Evolutionary conservation across 257 asterid species (phyloP).

Genomic region (Paulownia fortunei): DNA sequence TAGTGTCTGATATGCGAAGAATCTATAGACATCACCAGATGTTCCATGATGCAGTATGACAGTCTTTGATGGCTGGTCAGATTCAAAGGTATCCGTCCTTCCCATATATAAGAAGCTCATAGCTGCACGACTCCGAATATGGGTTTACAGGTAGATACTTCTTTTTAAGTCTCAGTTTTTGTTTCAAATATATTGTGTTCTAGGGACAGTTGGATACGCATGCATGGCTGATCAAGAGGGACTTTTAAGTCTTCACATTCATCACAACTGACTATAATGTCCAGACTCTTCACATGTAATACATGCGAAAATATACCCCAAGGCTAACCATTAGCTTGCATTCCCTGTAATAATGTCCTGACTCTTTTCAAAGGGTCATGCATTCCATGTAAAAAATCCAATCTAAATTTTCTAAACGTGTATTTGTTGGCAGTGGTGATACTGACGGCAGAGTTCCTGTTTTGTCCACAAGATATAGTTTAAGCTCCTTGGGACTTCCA

Average conservation of each 20-base stretch:
- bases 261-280: background rate
- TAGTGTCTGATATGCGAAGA: background rate
- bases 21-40: background rate
- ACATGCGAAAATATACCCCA: too few species aligned
- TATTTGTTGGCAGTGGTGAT: conserved; percentile 67
- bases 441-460: conserved; percentile 93
- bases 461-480: conserved; percentile 82
- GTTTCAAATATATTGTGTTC: background rate
- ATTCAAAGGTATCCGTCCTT: conserved; percentile 65
- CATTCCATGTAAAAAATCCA: background rate
- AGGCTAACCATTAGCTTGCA: too few species aligned
- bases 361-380: too few species aligned
- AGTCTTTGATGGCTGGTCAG: conserved; percentile 56
- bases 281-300: too few species aligned
- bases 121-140: conserved; percentile 69
- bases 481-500: conserved; percentile 68
- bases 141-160: conserved; percentile 80
- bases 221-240: too few species aligned
- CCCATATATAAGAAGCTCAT: conserved; percentile 90
- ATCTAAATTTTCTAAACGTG: background rate
- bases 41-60: conserved; percentile 66
- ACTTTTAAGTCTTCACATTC: background rate
- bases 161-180: background rate
- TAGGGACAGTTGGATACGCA: too few species aligned
- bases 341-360: too few species aligned